phyloP scores from a whole-genome alignment of 2,329 filamentous ascomycete species.

The Hypoxylon rubiginosum region DNA sequence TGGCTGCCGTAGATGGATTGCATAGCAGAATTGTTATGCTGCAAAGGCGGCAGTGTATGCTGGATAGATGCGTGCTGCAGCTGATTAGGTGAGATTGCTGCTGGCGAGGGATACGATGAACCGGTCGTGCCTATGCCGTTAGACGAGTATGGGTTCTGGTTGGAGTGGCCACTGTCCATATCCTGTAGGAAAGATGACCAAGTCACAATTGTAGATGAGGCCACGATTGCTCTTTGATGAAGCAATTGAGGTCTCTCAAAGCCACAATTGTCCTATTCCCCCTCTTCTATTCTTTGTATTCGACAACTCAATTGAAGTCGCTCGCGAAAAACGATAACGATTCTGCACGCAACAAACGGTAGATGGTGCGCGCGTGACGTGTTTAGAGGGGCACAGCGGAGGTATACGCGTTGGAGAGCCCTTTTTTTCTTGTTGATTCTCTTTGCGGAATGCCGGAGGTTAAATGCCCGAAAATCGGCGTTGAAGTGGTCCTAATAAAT shows the following conservation, averaged over 20 bases:
- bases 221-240: constrained; percentile 43
- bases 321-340: background rate
- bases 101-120: constrained; percentile 65
- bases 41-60: constrained; percentile 69
- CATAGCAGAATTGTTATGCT: constrained; percentile 63
- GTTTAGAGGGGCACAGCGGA: constrained; percentile 16
- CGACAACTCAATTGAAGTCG: background rate
- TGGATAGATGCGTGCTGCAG: constrained; percentile 63
- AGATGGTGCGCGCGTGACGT: constrained; percentile 3
- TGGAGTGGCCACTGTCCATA: constrained; percentile 65
- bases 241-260: constrained; percentile 45
- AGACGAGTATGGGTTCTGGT: constrained; percentile 62
- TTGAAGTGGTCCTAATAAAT: constrained; percentile 43
- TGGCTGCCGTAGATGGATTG: constrained; percentile 70
- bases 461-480: constrained; percentile 41
- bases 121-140: constrained; percentile 69
- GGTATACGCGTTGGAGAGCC: constrained; percentile 24
- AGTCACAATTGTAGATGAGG: constrained; percentile 41
- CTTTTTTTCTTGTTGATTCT: constrained; percentile 1
- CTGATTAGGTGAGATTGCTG: constrained; percentile 66
- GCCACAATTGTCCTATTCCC: constrained; percentile 36
- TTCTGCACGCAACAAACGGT: background rate
- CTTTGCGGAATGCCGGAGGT: constrained; percentile 31
- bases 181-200: constrained; percentile 53
- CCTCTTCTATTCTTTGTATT: constrained; percentile 10